Percentiles rank a stretch among this genome's conserved stretches.
Evolutionary conservation across 371 early-diverging fungal genomes (phyloP).

Genomic region (Dichotomocladium elegans): DNA sequence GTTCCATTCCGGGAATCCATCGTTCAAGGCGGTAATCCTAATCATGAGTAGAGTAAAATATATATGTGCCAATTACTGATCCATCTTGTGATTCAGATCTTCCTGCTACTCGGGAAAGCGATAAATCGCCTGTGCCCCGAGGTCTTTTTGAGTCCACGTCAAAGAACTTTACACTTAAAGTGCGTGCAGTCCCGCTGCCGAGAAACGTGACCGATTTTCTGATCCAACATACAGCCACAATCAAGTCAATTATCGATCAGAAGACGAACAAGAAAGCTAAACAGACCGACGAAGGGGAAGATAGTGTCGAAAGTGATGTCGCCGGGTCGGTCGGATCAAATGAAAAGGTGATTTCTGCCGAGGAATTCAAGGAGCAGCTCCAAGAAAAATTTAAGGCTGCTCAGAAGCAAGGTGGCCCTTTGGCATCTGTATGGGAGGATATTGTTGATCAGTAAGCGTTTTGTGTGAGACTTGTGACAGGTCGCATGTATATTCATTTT

Average conservation of each 20-base stretch:
- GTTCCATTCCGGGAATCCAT: conserved; percentile 98
- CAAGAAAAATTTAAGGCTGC: conserved; percentile 44
- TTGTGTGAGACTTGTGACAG: too few species aligned
- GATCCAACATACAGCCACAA: conserved; percentile 51
- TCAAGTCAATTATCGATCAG: conserved; percentile 61
- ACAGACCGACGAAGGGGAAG: conserved; percentile 12
- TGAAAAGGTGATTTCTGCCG: conserved; percentile 18
- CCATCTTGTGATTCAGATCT: conserved; percentile 14
- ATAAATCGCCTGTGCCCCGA: conserved; percentile 47
- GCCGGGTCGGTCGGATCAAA: conserved; percentile 4
- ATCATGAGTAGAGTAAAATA: background rate
- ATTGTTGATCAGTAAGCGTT: conserved; percentile 49
- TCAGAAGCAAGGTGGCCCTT: conserved; percentile 41
- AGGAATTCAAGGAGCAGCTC: conserved; percentile 33
- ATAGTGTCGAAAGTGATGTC: background rate
- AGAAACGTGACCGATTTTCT: conserved; percentile 61
- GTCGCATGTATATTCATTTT: conserved; percentile 1
- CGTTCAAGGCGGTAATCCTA: conserved; percentile 28
- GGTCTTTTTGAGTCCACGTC: conserved; percentile 57
- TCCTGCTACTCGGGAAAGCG: conserved; percentile 42
- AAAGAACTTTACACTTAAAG: conserved; percentile 64
- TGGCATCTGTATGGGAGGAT: conserved; percentile 40
- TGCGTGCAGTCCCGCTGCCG: conserved; percentile 84
- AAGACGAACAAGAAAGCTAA: conserved; percentile 27
- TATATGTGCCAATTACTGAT: background rate